Conservation (phyloP, 768 basidiomycete species). For the Kwoniella sp. region DNA sequence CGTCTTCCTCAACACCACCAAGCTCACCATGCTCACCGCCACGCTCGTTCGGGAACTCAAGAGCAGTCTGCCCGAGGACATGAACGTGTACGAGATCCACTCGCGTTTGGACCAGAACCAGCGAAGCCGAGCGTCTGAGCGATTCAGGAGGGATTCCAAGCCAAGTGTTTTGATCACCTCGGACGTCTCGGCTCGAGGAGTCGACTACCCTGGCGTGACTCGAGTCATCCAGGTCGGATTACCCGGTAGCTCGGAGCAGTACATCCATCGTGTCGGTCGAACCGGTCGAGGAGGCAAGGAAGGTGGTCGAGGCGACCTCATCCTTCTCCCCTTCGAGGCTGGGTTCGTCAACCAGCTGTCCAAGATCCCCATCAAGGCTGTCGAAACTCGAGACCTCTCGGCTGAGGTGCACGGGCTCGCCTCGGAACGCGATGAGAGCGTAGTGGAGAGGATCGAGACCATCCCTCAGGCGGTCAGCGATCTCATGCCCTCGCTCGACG, state of each 20-base stretch:
- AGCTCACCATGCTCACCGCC: conserved; percentile 71
- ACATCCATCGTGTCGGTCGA: conserved; percentile 79
- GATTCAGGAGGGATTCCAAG: conserved; percentile 59
- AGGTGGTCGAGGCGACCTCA: conserved; percentile 72
- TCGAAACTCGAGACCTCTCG: conserved; percentile 56
- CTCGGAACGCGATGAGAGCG: conserved; percentile 56
- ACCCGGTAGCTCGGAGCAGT: conserved; percentile 65
- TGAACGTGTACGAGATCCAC: conserved; percentile 73
- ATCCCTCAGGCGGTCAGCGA: conserved; percentile 42
- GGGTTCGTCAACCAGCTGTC: conserved; percentile 63
- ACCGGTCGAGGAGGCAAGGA: conserved; percentile 66
- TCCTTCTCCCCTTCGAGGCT: conserved; percentile 74
- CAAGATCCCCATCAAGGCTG: conserved; percentile 65
- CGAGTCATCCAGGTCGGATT: conserved; percentile 87
- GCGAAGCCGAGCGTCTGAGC: conserved; percentile 59
- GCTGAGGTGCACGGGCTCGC: conserved; percentile 56
- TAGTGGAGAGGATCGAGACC: conserved; percentile 28
- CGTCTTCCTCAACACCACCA: conserved; percentile 79
- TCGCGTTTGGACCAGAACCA: conserved; percentile 63
- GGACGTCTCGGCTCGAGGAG: conserved; percentile 80
- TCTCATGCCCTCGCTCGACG: conserved; percentile 51
- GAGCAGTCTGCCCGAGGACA: conserved; percentile 56
- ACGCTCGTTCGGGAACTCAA: conserved; percentile 59
- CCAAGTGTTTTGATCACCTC: conserved; percentile 72
- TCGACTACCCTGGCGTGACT: conserved; percentile 83